Evolutionary conservation across 108 stramenopile genomes (phyloP).

Genomic region (Asterionellopsis glacialis): DNA sequence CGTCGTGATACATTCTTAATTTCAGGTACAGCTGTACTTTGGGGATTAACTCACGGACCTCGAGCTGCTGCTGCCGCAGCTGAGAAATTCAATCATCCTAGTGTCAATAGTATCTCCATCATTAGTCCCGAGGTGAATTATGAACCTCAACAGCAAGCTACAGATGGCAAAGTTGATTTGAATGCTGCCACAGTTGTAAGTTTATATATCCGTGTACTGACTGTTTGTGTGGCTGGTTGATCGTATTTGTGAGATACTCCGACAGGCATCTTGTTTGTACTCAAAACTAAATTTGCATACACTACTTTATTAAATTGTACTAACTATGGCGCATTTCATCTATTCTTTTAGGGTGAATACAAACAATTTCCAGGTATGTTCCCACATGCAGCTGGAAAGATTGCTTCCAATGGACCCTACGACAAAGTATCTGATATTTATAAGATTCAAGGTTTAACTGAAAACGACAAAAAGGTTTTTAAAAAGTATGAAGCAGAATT

Average conservation of each 20-base stretch:
- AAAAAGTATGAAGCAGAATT: conserved; percentile 63
- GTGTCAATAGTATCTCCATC: no score
- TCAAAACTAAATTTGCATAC: conserved; percentile 2
- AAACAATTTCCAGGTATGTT: conserved; percentile 60
- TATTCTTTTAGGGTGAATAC: conserved; percentile 45
- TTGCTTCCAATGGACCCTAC: conserved; percentile 70
- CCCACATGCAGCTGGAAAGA: conserved; percentile 54
- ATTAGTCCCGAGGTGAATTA: no score
- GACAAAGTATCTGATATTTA: conserved; percentile 50
- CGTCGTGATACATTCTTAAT: no score
- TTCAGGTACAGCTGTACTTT: no score
- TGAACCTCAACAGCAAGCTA: conserved; percentile 34
- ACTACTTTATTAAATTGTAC: neutral
- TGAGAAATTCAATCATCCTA: no score
- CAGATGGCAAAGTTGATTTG: conserved; percentile 54
- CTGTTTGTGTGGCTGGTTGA: no score
- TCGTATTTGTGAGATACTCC: no score
- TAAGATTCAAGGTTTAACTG: conserved; percentile 52
- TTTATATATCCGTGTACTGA: neutral
- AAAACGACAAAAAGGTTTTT: conserved; percentile 52
- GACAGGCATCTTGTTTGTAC: neutral
- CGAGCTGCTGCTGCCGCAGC: no score
- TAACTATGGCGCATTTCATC: neutral
- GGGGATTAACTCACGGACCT: no score
- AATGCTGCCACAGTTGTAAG: conserved; percentile 64